A percentile compares a stretch with the other conserved stretches of the same genome.
Conservation (phyloP, 768 basidiomycete species). For the Chalciporus piperatus region DNA sequence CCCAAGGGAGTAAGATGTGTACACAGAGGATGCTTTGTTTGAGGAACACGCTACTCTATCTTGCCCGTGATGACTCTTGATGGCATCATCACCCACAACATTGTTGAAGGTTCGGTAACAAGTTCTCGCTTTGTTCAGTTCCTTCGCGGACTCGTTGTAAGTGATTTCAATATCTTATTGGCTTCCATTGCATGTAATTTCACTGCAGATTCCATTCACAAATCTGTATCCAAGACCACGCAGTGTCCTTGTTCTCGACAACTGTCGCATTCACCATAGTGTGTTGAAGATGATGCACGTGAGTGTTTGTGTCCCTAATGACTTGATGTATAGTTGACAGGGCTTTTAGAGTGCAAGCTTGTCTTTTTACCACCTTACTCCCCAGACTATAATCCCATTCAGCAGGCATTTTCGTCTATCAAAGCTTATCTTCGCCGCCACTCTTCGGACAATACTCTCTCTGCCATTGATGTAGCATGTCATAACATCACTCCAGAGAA, state of each 20-base stretch:
- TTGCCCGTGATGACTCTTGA: no score
- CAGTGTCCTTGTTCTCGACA: conserved; percentile 26
- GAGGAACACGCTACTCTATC: no score
- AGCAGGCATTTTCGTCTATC: conserved; percentile 28
- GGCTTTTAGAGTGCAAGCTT: conserved; percentile 14
- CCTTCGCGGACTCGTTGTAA: conserved; percentile 1
- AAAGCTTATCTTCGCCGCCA: conserved; percentile 6
- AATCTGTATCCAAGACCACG: conserved; percentile 5
- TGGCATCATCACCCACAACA: no score
- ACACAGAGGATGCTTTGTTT: no score
- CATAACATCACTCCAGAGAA: conserved; percentile 4
- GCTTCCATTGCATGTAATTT: no score
- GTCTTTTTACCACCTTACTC: conserved; percentile 26
- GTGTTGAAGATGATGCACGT: conserved; percentile 11
- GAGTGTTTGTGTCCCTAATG: no score
- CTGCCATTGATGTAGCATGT: conserved; percentile 10
- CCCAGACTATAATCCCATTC: conserved; percentile 25
- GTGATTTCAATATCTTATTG: not conserved
- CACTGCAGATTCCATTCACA: not conserved
- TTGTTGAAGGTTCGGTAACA: no score
- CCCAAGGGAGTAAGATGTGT: no score
- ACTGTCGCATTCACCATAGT: conserved; percentile 22
- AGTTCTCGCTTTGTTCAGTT: no score
- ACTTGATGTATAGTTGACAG: not conserved
- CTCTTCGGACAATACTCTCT: not conserved